A percentile compares a stretch with the other conserved stretches of the same genome.
Conservation (phyloP, 2,329 filamentous ascomycete genomes). For the Cladophialophora chaetospira region DNA sequence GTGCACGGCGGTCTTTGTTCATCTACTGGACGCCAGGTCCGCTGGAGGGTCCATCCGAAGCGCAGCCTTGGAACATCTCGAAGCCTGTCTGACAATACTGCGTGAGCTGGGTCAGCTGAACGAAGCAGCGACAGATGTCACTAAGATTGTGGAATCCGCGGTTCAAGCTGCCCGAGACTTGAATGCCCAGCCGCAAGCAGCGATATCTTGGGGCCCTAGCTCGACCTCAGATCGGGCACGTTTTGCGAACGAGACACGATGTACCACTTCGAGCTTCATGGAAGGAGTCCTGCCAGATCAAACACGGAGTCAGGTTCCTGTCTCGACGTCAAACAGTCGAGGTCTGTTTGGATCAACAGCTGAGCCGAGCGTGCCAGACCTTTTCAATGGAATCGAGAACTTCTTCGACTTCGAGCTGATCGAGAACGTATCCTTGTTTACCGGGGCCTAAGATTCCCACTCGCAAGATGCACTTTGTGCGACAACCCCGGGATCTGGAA, state of each 20-base stretch:
- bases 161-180: constrained; percentile 3
- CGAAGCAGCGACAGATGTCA: constrained; percentile 1
- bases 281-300: constrained; percentile 4
- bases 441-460: too few species aligned
- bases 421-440: too few species aligned
- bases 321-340: neutral
- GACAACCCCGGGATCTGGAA: too few species aligned
- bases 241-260: neutral
- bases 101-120: constrained; percentile 9
- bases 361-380: neutral
- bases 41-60: neutral
- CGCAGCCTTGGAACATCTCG: constrained; percentile 5
- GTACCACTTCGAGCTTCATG: constrained; percentile 2
- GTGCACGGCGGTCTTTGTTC: constrained; percentile 10
- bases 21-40: constrained; percentile 8
- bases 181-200: neutral
- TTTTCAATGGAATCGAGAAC: constrained; percentile 5
- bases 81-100: constrained; percentile 1
- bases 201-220: neutral
- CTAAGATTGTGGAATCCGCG: constrained; percentile 3
- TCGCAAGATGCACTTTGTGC: too few species aligned
- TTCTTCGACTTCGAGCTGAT: constrained; percentile 16
- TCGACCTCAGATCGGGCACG: neutral
- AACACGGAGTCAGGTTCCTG: neutral
- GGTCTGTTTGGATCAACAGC: neutral